Evolutionary conservation across 768 basidiomycete species (phyloP).

Genomic region (Daedaleopsis sinensis): DNA sequence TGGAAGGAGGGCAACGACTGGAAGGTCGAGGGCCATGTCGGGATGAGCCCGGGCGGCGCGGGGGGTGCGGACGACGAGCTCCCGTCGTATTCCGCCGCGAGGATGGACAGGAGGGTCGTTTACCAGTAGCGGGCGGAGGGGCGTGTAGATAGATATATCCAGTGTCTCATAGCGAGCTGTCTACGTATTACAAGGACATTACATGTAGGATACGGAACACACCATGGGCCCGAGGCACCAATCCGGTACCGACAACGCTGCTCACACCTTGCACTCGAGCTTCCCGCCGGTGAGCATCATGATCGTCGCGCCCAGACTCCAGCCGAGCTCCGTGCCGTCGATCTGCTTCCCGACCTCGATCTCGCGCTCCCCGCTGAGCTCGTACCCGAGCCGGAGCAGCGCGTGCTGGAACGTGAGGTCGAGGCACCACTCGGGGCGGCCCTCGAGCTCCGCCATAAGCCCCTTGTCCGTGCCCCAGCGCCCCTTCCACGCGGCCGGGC

Average conservation of each 20-base stretch:
- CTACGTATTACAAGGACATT: neutral
- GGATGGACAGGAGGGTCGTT: neutral
- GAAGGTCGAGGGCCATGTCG: slow-evolving; percentile 67
- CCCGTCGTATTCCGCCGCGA: slow-evolving; percentile 25
- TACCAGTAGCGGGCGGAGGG: neutral
- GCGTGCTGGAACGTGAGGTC: slow-evolving; percentile 96
- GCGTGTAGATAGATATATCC: neutral
- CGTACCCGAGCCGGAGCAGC: slow-evolving; percentile 86
- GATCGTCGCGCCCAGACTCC: slow-evolving; percentile 87
- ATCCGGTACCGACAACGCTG: neutral
- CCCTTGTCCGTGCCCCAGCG: slow-evolving; percentile 48
- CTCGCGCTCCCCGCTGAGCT: slow-evolving; percentile 70
- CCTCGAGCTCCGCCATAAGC: slow-evolving; percentile 71
- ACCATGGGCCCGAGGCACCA: neutral
- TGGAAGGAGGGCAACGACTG: slow-evolving; percentile 72
- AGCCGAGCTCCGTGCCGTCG: slow-evolving; percentile 88
- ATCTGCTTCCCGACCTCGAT: slow-evolving; percentile 87
- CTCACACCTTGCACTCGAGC: slow-evolving; percentile 49
- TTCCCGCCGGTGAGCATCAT: slow-evolving; percentile 64
- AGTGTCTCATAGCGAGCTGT: no score
- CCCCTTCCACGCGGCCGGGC: slow-evolving; percentile 58
- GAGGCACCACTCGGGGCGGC: slow-evolving; percentile 91
- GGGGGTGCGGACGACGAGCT: slow-evolving; percentile 47
- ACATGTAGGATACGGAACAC: neutral
- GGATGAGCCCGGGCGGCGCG: slow-evolving; percentile 41